Conservation (phyloP, 2,329 filamentous ascomycete species). For the Penicillium rolfsii region DNA sequence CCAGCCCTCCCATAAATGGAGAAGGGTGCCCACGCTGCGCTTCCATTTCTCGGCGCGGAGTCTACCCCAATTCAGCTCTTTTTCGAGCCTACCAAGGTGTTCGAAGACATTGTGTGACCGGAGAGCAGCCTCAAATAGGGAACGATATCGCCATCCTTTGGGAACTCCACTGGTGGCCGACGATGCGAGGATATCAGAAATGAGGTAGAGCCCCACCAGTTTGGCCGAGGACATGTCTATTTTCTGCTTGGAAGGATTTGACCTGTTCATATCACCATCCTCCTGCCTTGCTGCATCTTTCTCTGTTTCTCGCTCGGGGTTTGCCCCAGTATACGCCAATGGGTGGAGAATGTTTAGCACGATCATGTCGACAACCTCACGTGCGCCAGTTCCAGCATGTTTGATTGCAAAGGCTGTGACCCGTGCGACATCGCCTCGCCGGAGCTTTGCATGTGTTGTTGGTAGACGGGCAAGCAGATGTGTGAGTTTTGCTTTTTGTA, state of each 20-base stretch:
- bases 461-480: constrained; percentile 84
- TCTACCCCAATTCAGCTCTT: constrained; percentile 75
- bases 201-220: constrained; percentile 78
- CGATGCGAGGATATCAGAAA: constrained; percentile 78
- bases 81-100: constrained; percentile 72
- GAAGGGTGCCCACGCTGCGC: constrained; percentile 69
- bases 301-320: constrained; percentile 54
- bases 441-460: constrained; percentile 70
- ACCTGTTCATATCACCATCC: constrained; percentile 41
- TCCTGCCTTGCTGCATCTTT: constrained; percentile 37
- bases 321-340: constrained; percentile 72
- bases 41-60: constrained; percentile 84
- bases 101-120: constrained; percentile 72
- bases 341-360: constrained; percentile 80
- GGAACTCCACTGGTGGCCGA: constrained; percentile 75
- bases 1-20: constrained; percentile 70
- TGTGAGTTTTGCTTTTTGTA: constrained; percentile 81
- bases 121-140: constrained; percentile 75
- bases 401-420: constrained; percentile 87
- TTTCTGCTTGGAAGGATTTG: constrained; percentile 45
- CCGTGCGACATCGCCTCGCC: constrained; percentile 83
- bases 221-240: constrained; percentile 72
- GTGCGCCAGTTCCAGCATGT: constrained; percentile 80
- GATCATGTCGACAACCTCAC: constrained; percentile 89
- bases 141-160: constrained; percentile 84